phyloP scores from a whole-genome alignment of 345 rosid genomes.

The Moringa oleifera region DNA sequence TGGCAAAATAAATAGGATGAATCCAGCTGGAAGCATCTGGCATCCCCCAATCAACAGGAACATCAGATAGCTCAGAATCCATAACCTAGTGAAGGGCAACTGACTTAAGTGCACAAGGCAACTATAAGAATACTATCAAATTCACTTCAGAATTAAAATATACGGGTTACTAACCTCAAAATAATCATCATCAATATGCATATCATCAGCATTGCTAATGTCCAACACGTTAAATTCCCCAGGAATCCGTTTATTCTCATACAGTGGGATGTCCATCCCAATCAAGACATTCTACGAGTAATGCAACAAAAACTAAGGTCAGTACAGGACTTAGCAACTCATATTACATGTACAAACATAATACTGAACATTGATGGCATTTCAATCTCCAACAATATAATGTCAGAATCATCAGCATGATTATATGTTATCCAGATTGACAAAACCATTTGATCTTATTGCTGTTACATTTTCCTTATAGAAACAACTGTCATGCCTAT shows the following conservation, averaged over 20 bases:
- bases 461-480: background rate
- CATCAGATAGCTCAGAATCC: constrained; percentile 60
- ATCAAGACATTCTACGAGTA: constrained; percentile 66
- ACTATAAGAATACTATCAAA: background rate
- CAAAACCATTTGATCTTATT: too few species aligned
- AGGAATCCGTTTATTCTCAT: constrained; percentile 42
- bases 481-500: background rate
- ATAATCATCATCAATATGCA: constrained; percentile 55
- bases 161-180: constrained; percentile 57
- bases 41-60: constrained; percentile 88
- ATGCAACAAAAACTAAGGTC: constrained; percentile 1
- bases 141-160: constrained; percentile 13
- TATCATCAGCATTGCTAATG: constrained; percentile 35
- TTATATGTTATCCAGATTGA: too few species aligned
- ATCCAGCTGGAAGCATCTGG: constrained; percentile 57
- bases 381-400: background rate
- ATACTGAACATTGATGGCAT: background rate
- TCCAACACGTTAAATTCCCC: constrained; percentile 48
- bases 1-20: constrained; percentile 89
- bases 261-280: constrained; percentile 70
- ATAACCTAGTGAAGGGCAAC: constrained; percentile 35
- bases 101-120: constrained; percentile 11
- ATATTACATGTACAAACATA: background rate
- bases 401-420: too few species aligned
- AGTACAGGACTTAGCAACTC: background rate